Percentiles rank a stretch among this genome's conserved stretches.
phyloP scores from a whole-genome alignment of 106 monocot genomes.

The Dioscorea alata region DNA sequence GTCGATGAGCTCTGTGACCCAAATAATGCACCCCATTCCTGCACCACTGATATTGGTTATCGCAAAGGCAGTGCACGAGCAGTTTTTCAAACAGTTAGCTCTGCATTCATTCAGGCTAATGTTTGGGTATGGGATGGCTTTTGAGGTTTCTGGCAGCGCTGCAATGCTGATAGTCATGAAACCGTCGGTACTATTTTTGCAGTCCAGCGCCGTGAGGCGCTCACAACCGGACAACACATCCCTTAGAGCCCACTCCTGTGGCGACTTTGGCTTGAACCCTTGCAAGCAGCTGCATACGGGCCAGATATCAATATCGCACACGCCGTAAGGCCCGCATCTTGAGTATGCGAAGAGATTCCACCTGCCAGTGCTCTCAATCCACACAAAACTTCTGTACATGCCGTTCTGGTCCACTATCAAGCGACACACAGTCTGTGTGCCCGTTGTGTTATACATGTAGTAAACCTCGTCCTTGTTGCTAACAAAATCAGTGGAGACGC shows the following conservation, averaged over 20 bases:
- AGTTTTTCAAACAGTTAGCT: conserved; percentile 1
- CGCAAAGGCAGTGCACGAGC: conserved; percentile 15
- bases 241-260: conserved; percentile 21
- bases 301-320: conserved; percentile 21
- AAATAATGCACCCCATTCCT: conserved; percentile 15
- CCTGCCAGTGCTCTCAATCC: conserved; percentile 4
- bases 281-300: conserved; percentile 40
- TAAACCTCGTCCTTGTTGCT: not conserved
- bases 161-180: conserved; percentile 16
- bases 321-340: conserved; percentile 36
- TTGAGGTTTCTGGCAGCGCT: conserved; percentile 26
- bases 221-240: conserved; percentile 29
- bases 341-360: conserved; percentile 25
- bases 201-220: conserved; percentile 28
- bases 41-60: not conserved
- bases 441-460: not conserved
- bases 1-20: conserved; percentile 10
- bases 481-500: not conserved
- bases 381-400: conserved; percentile 5
- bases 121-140: not conserved
- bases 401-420: conserved; percentile 13
- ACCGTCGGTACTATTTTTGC: conserved; percentile 24
- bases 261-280: conserved; percentile 35
- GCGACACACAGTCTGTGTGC: conserved; percentile 2
- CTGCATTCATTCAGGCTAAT: conserved; percentile 6